A percentile compares a stretch with the other conserved stretches of the same genome.
These are phyloP conservation scores for Ceratobasidium sp. DNA, from an alignment of 1,284 basidiomycete species.

Conservation along the genomic window DNA sequence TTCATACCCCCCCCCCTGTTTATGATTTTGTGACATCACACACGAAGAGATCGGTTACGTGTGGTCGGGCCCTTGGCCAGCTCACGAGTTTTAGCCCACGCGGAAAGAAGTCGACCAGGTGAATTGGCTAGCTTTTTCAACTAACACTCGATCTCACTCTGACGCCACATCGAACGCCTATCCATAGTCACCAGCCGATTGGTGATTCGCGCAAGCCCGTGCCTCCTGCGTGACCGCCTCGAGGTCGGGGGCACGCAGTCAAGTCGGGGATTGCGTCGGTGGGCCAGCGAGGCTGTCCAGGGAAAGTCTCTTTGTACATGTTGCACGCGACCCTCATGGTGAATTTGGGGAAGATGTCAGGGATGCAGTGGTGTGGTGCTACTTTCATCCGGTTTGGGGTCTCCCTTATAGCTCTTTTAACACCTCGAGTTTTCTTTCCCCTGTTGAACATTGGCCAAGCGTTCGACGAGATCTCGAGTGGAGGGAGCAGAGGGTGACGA, in stretches of 20 bases:
- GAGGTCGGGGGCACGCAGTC: too few species aligned
- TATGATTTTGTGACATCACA: background rate
- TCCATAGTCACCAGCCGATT: background rate
- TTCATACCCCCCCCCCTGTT: background rate
- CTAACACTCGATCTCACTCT: background rate
- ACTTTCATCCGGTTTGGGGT: background rate
- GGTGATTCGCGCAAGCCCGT: background rate
- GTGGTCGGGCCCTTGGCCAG: background rate
- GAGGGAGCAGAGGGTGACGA: background rate
- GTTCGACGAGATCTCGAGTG: background rate
- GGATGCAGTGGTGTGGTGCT: too few species aligned
- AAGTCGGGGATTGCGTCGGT: slow-evolving; percentile 47
- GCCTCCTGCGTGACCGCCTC: background rate
- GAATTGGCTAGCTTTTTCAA: background rate
- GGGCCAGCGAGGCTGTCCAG: slow-evolving; percentile 46
- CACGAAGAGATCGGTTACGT: background rate
- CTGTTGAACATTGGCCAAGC: background rate
- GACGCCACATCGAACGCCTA: background rate
- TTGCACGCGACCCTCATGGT: slow-evolving; percentile 3
- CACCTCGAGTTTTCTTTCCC: background rate
- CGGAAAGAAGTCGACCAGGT: background rate
- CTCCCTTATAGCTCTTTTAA: background rate
- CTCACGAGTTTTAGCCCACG: background rate
- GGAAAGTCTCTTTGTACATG: slow-evolving; percentile 43
- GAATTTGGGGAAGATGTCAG: background rate